These are phyloP conservation scores for Penicillium sp. DNA, from an alignment of 2,329 filamentous ascomycete genomes.

Conservation along the genomic window DNA sequence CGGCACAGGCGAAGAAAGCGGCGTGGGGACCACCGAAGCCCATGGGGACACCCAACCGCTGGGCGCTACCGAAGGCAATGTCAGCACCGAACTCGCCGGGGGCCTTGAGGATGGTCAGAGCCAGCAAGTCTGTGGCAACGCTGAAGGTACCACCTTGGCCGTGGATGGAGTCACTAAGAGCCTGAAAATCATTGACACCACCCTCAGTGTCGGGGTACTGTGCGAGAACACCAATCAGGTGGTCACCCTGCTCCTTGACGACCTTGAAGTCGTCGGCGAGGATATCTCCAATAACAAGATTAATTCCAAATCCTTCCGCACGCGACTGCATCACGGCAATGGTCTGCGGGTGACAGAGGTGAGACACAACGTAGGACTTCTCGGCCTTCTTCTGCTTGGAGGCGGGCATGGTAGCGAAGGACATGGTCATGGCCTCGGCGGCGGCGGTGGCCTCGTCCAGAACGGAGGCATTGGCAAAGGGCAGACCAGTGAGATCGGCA, in stretches of 20 bases:
- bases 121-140: slow-evolving; percentile 85
- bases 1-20: slow-evolving; percentile 89
- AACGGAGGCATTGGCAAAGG: slow-evolving; percentile 86
- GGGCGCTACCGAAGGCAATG: slow-evolving; percentile 89
- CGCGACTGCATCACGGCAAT: slow-evolving; percentile 79
- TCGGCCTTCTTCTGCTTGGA: slow-evolving; percentile 70
- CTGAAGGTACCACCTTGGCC: slow-evolving; percentile 75
- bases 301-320: slow-evolving; percentile 88
- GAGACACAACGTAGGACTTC: slow-evolving; percentile 82
- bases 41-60: slow-evolving; percentile 87
- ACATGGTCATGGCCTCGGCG: slow-evolving; percentile 93
- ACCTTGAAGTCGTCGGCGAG: slow-evolving; percentile 62
- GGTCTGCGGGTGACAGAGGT: slow-evolving; percentile 81
- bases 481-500: slow-evolving; percentile 79
- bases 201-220: slow-evolving; percentile 93
- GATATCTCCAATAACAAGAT: slow-evolving; percentile 71
- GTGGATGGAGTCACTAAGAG: slow-evolving; percentile 75
- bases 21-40: slow-evolving; percentile 94
- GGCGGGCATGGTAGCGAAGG: slow-evolving; percentile 70
- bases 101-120: slow-evolving; percentile 80
- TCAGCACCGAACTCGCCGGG: slow-evolving; percentile 94
- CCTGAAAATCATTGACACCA: slow-evolving; percentile 71
- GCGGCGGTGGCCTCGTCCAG: slow-evolving; percentile 90
- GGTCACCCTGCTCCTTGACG: slow-evolving; percentile 72
- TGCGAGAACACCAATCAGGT: slow-evolving; percentile 85